Conservation (phyloP, 306 rosid genomes). For the Hippophae gyantsensis region DNA sequence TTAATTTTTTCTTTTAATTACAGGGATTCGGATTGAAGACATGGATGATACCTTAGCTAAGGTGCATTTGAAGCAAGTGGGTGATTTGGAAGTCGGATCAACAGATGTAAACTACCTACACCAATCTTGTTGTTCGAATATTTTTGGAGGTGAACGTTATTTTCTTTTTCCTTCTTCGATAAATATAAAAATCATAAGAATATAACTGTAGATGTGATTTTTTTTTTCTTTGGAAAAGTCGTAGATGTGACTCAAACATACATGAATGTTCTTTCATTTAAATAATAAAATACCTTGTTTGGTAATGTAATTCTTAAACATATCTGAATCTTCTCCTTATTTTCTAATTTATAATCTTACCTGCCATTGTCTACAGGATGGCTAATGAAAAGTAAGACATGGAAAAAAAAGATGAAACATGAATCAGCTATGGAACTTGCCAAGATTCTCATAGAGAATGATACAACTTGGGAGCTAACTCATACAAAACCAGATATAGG, state of each 20-base stretch:
- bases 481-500: neutral
- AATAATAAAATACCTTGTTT: no score
- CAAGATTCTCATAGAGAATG: neutral
- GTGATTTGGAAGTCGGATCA: neutral
- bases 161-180: no score
- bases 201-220: no score
- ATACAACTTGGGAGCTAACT: neutral
- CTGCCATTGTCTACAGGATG: neutral
- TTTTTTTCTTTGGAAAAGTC: no score
- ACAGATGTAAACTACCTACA: neutral
- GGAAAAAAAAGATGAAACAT: constrained; percentile 2
- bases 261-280: no score
- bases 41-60: neutral
- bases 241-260: no score
- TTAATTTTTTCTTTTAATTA: neutral
- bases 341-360: no score
- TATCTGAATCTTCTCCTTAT: no score
- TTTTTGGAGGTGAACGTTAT: neutral
- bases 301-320: no score
- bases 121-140: neutral
- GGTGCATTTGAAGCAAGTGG: neutral
- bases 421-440: constrained; percentile 12
- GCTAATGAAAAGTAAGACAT: neutral
- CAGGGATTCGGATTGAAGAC: neutral
- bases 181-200: no score